Evolutionary conservation across 2,329 filamentous ascomycete genomes (phyloP).

Genomic region (Helminthosporium solani): DNA sequence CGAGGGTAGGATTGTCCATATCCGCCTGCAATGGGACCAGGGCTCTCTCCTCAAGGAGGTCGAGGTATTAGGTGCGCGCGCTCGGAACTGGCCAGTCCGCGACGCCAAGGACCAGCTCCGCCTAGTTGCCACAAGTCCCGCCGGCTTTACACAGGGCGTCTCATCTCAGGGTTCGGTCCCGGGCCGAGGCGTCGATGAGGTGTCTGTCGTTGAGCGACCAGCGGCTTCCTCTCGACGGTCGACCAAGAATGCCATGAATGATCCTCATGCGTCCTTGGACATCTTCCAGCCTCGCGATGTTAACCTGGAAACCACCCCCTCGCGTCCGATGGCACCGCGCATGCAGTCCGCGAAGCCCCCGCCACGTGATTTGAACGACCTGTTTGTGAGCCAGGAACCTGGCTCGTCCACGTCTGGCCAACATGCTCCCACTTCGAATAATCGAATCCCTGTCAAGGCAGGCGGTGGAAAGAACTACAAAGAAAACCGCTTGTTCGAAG

Average conservation of each 20-base stretch:
- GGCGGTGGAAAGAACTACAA: slow-evolving; percentile 55
- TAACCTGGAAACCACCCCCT: slow-evolving; percentile 55
- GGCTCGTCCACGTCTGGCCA: slow-evolving; percentile 36
- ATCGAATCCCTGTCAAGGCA: slow-evolving; percentile 46
- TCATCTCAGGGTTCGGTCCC: slow-evolving; percentile 39
- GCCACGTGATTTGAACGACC: slow-evolving; percentile 67
- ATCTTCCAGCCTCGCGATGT: slow-evolving; percentile 72
- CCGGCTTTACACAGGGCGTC: slow-evolving; percentile 4
- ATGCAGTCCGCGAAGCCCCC: slow-evolving; percentile 67
- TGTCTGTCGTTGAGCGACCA: slow-evolving; percentile 41
- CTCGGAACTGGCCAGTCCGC: slow-evolving; percentile 91
- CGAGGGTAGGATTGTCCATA: slow-evolving; percentile 76
- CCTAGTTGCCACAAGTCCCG: slow-evolving; percentile 63
- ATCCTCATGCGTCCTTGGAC: slow-evolving; percentile 66
- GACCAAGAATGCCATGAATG: slow-evolving; percentile 42
- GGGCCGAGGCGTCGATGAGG: slow-evolving; percentile 33
- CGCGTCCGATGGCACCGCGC: slow-evolving; percentile 60
- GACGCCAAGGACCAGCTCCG: slow-evolving; percentile 82
- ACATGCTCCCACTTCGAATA: slow-evolving; percentile 31
- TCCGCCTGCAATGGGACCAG: slow-evolving; percentile 94
- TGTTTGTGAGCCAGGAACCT: slow-evolving; percentile 59
- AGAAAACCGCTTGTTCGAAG: slow-evolving; percentile 58
- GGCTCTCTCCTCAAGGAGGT: slow-evolving; percentile 88
- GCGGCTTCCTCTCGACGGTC: slow-evolving; percentile 40
- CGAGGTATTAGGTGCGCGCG: slow-evolving; percentile 86